phyloP scores from a whole-genome alignment of 1,139 yeast species.

The Spathaspora sp. region DNA sequence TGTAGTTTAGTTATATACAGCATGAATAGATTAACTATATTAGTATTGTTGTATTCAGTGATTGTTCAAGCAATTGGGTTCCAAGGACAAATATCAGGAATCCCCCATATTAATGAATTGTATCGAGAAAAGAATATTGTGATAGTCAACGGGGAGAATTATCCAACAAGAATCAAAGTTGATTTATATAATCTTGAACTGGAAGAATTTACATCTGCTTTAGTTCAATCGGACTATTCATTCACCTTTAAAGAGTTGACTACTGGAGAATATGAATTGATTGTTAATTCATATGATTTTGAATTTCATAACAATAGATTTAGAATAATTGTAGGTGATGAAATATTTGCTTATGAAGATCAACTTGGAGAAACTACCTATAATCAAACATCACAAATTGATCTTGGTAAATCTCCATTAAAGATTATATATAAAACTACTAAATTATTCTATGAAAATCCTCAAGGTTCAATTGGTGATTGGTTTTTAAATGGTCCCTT shows the following conservation, averaged over 20 bases:
- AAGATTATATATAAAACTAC: conserved; percentile 20
- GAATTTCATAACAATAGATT: conserved; percentile 25
- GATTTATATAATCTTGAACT: conserved; percentile 19
- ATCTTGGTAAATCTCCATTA: conserved; percentile 23
- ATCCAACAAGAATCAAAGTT: conserved; percentile 35
- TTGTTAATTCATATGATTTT: conserved; percentile 40
- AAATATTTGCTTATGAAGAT: conserved; percentile 25
- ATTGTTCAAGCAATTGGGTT: conserved; percentile 14
- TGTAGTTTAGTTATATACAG: background rate
- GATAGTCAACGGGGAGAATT: conserved; percentile 37
- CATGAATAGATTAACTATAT: background rate
- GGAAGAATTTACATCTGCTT: conserved; percentile 14
- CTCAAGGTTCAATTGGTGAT: conserved; percentile 31
- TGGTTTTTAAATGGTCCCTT: conserved; percentile 43
- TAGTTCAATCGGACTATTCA: conserved; percentile 26
- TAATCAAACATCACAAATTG: conserved; percentile 19
- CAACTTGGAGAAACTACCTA: conserved; percentile 16
- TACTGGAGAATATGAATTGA: conserved; percentile 36
- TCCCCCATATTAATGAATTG: conserved; percentile 27
- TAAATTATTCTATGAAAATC: conserved; percentile 37
- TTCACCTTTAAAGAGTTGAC: conserved; percentile 26
- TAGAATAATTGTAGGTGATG: conserved; percentile 24
- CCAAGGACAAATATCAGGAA: conserved; percentile 20
- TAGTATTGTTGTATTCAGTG: background rate
- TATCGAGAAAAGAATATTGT: conserved; percentile 17